Evolutionary conservation across 768 basidiomycete species (phyloP).

Genomic region (Tricholoma bakamatsutake): DNA sequence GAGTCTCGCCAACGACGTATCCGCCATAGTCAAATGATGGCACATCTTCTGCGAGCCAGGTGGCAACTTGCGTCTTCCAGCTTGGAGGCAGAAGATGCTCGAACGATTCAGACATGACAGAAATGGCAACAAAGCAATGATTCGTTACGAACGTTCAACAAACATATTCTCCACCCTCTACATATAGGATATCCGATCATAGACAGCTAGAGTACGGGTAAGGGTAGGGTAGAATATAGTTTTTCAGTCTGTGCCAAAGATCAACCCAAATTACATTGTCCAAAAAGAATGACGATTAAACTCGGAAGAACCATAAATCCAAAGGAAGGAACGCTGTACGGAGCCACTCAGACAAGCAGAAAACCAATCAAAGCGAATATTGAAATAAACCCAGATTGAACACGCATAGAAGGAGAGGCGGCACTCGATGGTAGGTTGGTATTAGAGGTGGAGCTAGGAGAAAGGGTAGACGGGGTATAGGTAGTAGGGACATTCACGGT

Average conservation of each 20-base stretch:
- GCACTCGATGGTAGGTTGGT: slow-evolving; percentile 18
- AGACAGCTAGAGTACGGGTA: not conserved
- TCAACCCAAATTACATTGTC: not conserved
- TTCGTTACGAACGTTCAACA: not conserved
- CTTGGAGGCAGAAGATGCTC: slow-evolving; percentile 86
- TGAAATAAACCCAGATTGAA: slow-evolving; percentile 22
- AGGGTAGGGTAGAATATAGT: not conserved
- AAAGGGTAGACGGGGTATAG: slow-evolving; percentile 6
- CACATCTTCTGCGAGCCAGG: slow-evolving; percentile 89
- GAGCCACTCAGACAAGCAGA: slow-evolving; percentile 9
- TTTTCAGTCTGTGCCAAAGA: not conserved
- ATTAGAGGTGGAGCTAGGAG: slow-evolving; percentile 10
- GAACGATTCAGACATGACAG: slow-evolving; percentile 29
- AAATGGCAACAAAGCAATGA: not conserved
- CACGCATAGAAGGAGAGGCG: slow-evolving; percentile 11
- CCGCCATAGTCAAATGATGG: slow-evolving; percentile 97
- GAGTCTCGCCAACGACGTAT: slow-evolving; percentile 89
- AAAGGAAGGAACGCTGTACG: not conserved
- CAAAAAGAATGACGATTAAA: not conserved
- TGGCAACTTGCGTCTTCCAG: slow-evolving; percentile 78
- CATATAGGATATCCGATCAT: not conserved
- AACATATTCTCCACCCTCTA: not conserved
- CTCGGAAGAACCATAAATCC: not conserved
- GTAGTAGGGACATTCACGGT: slow-evolving; percentile 8
- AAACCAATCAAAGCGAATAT: slow-evolving; percentile 19